These are phyloP conservation scores for Coniochaeta hoffmannii DNA, from an alignment of 2,329 filamentous ascomycete genomes.

Conservation along the genomic window DNA sequence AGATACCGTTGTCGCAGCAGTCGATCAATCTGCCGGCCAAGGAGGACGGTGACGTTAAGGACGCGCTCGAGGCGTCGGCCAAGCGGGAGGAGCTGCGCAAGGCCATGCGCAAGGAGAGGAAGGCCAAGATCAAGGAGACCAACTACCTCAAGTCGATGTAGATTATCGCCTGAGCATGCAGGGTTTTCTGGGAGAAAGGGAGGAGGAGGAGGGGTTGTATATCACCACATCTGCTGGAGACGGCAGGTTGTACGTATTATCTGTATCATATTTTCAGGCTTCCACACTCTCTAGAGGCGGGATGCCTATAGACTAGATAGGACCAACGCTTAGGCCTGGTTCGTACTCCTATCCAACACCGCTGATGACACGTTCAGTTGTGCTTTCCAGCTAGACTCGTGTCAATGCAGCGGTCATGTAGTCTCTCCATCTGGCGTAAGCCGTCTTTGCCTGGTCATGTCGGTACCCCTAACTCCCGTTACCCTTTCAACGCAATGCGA, in stretches of 20 bases:
- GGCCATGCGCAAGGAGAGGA: constrained; percentile 68
- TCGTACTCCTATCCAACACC: neutral
- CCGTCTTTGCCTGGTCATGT: neutral
- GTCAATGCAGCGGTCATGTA: neutral
- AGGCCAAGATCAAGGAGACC: constrained; percentile 71
- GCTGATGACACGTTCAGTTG: too few species aligned
- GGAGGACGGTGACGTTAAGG: constrained; percentile 32
- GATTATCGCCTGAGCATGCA: constrained; percentile 10
- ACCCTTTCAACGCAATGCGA: neutral
- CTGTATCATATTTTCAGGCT: neutral
- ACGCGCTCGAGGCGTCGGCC: constrained; percentile 38
- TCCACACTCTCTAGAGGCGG: neutral
- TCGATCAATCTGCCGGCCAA: constrained; percentile 62
- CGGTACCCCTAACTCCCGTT: too few species aligned
- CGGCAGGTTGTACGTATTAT: neutral
- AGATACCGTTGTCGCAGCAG: constrained; percentile 72
- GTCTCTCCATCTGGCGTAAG: neutral
- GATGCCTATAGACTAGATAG: neutral
- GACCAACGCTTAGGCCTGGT: neutral
- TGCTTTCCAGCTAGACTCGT: too few species aligned
- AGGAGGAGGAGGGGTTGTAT: neutral
- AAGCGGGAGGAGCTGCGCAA: constrained; percentile 57
- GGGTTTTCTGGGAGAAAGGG: neutral
- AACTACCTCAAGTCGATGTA: constrained; percentile 82
- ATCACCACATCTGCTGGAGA: neutral